A percentile compares a stretch with the other conserved stretches of the same genome.
These are phyloP conservation scores for Scheffersomyces stipitis DNA, from an alignment of 805 yeast genomes.

Conservation along the genomic window DNA sequence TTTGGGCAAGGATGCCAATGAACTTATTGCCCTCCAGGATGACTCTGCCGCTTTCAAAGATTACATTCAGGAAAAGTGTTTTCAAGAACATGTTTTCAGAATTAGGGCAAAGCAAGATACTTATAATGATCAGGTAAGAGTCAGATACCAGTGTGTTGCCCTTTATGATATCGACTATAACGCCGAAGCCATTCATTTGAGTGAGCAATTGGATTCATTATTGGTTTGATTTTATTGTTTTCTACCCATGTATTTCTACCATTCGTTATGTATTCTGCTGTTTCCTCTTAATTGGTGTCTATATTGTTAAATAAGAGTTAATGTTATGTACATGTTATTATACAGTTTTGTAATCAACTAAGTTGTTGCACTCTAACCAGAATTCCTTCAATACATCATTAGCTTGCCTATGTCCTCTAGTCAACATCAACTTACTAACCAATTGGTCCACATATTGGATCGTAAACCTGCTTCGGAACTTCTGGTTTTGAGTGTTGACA, in stretches of 20 bases:
- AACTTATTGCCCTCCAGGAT: constrained; percentile 47
- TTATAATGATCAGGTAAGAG: constrained; percentile 74
- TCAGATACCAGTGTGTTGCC: constrained; percentile 68
- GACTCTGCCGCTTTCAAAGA: constrained; percentile 39
- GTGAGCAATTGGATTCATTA: constrained; percentile 41
- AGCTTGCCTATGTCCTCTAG: constrained; percentile 66
- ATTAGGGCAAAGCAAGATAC: constrained; percentile 80
- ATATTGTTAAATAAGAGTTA: too few species aligned
- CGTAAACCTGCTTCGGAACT: not conserved
- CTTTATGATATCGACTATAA: constrained; percentile 53
- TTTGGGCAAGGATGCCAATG: constrained; percentile 66
- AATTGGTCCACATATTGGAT: constrained; percentile 22
- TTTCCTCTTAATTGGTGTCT: too few species aligned
- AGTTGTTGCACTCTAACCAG: constrained; percentile 64
- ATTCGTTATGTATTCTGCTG: too few species aligned
- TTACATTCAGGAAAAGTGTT: constrained; percentile 49
- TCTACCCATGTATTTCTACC: too few species aligned
- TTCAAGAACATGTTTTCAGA: constrained; percentile 73
- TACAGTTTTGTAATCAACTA: constrained; percentile 36
- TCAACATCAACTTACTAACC: constrained; percentile 54
- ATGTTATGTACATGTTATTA: too few species aligned
- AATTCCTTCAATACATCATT: constrained; percentile 58
- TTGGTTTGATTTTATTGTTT: too few species aligned
- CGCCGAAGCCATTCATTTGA: constrained; percentile 61
- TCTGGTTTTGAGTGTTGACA: not conserved